phyloP scores from a whole-genome alignment of 352 stramenopile genomes.

The Elongisporangium senticosum region DNA sequence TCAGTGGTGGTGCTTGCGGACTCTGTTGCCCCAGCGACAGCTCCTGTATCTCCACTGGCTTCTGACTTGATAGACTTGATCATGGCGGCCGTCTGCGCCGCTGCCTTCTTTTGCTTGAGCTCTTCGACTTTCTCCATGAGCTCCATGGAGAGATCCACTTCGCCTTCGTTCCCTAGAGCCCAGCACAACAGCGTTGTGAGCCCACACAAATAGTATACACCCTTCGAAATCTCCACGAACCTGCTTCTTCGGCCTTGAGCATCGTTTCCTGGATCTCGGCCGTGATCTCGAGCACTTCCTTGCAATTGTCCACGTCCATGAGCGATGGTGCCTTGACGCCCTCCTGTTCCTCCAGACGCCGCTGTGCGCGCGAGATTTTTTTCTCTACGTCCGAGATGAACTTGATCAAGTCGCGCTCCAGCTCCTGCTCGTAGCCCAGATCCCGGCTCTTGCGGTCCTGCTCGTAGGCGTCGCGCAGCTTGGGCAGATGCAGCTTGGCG shows the following conservation, averaged over 20 bases:
- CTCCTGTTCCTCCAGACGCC: slow-evolving; percentile 63
- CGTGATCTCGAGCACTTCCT: slow-evolving; percentile 66
- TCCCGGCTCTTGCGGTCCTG: slow-evolving; percentile 20
- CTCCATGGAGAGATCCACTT: slow-evolving; percentile 49
- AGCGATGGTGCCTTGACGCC: slow-evolving; percentile 36
- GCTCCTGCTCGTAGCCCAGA: slow-evolving; percentile 65
- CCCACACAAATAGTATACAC: background rate
- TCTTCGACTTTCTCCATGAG: slow-evolving; percentile 62
- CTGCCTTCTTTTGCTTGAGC: slow-evolving; percentile 52
- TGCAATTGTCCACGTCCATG: slow-evolving; percentile 45
- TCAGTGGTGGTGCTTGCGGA: background rate
- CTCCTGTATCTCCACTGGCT: background rate
- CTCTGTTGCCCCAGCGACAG: background rate
- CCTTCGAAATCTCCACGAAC: background rate
- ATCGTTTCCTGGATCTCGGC: slow-evolving; percentile 65
- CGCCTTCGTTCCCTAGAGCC: slow-evolving; percentile 34
- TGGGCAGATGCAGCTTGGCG: slow-evolving; percentile 59
- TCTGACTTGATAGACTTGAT: slow-evolving; percentile 29
- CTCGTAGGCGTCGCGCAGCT: slow-evolving; percentile 62
- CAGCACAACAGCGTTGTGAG: background rate
- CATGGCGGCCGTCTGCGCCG: slow-evolving; percentile 35
- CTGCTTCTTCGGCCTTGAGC: slow-evolving; percentile 50
- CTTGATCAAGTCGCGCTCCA: slow-evolving; percentile 60
- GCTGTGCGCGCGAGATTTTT: slow-evolving; percentile 69
- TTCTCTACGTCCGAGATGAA: slow-evolving; percentile 75